phyloP scores from a whole-genome alignment of 345 rosid species.

The Gossypium thurberi region DNA sequence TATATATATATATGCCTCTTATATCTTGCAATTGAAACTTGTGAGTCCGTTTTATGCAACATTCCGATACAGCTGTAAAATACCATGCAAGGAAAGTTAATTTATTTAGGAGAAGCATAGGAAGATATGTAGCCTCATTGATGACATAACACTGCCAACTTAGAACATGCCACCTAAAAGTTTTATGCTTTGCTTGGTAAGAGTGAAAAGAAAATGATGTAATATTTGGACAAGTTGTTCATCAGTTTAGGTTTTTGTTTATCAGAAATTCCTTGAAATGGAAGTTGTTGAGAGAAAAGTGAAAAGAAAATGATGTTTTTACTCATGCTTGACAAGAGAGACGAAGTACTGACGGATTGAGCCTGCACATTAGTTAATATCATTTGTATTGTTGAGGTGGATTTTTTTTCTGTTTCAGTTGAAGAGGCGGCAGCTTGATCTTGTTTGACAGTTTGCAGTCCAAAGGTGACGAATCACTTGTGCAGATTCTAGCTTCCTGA shows the following conservation, averaged over 20 bases:
- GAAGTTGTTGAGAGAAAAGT: not conserved
- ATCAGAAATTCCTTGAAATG: not conserved
- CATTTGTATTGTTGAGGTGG: not conserved
- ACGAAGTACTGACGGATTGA: not conserved
- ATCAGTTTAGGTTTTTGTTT: not conserved
- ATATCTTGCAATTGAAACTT: not conserved
- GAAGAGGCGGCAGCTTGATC: constrained; percentile 2
- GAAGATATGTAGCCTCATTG: not conserved
- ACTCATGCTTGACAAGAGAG: not conserved
- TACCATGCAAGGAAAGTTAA: not conserved
- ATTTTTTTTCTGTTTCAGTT: not conserved
- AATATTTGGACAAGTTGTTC: not conserved
- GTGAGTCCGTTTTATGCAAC: not conserved
- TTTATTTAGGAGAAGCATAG: not conserved
- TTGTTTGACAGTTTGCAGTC: not conserved
- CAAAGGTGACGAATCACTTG: not conserved
- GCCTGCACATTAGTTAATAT: not conserved
- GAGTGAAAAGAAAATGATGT: not conserved
- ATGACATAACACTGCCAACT: not conserved
- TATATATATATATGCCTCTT: not conserved
- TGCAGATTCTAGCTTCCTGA: not conserved
- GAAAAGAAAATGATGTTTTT: not conserved
- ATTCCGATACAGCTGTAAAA: not conserved
- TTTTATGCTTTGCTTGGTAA: not conserved
- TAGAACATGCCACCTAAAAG: not conserved